Base-by-base conservation (phyloP, 1,139 yeast species). In the Pichia cactophila region DNA sequence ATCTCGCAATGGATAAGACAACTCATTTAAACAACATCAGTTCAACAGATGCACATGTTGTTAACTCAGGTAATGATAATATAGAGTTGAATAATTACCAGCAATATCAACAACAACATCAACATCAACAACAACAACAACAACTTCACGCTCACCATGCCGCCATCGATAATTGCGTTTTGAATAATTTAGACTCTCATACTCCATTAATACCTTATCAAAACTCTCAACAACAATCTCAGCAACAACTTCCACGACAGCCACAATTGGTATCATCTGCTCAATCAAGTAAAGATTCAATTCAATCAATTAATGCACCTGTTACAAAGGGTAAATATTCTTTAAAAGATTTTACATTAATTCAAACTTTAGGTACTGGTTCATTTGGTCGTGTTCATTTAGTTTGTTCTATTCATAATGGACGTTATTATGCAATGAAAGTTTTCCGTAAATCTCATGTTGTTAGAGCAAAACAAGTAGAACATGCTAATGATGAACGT, bases 301-400 rank as follows among this genome's bases (percentile, higher is more conserved):
- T 17, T 39, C 42, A n/a, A 39, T 7, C 31, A 14, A 20, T 26
- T 11, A 39, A 39, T 39, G 5, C 42, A 39, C 46, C 45, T 14
- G 49, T 52, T 2, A 61, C 81, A 41, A 77, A 76, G 54, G 83
- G 83, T n/a, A 78, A 77, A 58, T 78, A 78, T 58, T 70, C 79
- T 5, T 61, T 78, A 37, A 66, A 69, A 37, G 83, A 78, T 59
- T 78, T 78, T 57, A 74, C 71, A 48, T 69, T 77, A 43, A 67
- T 78, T 67, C 67, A 82, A 52, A 78, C 83, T 7, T 67, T 78
- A 49, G 83, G 83, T 2, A 78, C 83, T 0, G 83, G 83, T 1
- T 76, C 81, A 2, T 78, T 78, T 62, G 83, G 83, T n/a, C 63
- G 83, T 53, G 83, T 78, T 43, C 83, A 78, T 63, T 65, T 78